Percentiles rank a stretch among this genome's conserved stretches.
Conservation (phyloP, 371 early-diverging fungal genomes). For the Zychaea mexicana region DNA sequence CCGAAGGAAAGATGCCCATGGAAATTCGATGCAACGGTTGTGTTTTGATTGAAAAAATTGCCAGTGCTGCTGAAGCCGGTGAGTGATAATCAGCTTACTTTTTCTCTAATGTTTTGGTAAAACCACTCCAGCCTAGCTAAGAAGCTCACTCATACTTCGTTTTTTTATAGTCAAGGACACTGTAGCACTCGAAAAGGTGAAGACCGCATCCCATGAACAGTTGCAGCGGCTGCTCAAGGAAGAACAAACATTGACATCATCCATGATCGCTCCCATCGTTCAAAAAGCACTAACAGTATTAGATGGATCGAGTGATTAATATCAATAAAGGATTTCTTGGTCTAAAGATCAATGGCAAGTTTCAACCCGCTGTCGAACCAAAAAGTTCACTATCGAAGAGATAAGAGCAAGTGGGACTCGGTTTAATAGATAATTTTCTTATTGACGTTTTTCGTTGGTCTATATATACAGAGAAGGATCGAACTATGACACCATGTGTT, state of each 20-base stretch:
- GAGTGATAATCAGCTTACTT: too few relatives aligned
- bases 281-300: constrained; percentile 5
- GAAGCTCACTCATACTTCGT: too few relatives aligned
- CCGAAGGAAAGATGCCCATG: constrained; percentile 21
- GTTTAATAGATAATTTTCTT: too few relatives aligned
- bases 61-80: constrained; percentile 40
- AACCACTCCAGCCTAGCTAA: too few relatives aligned
- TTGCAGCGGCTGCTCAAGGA: constrained; percentile 2
- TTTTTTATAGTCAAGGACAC: not conserved
- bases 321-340: not conserved
- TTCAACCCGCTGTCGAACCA: too few relatives aligned
- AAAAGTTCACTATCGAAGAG: too few relatives aligned
- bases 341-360: too few relatives aligned
- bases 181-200: not conserved
- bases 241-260: not conserved
- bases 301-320: not conserved
- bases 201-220: not conserved
- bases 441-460: too few relatives aligned
- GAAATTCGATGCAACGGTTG: constrained; percentile 56
- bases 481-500: too few relatives aligned
- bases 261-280: not conserved
- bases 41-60: constrained; percentile 48
- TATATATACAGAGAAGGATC: too few relatives aligned
- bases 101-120: too few relatives aligned
- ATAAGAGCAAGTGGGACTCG: too few relatives aligned